Evolutionary conservation across 2,329 filamentous ascomycete species (phyloP).

Genomic region (Botrytis deweyae): DNA sequence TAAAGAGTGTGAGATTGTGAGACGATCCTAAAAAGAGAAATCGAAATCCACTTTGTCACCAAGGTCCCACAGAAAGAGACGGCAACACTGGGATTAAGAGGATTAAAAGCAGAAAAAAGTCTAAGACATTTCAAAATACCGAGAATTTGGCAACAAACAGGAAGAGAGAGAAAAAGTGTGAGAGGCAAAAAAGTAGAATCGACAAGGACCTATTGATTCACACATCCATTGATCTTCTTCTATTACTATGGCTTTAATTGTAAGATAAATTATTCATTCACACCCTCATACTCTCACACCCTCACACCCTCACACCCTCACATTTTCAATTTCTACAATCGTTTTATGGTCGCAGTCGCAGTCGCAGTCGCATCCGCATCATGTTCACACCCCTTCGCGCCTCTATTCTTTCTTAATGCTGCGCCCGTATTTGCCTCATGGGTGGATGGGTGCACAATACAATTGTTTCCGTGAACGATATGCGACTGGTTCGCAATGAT

Average conservation of each 20-base stretch:
- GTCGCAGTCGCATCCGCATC: not conserved
- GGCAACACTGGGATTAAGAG: not conserved
- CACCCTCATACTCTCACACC: conserved; percentile 20
- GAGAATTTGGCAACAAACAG: conserved; percentile 1
- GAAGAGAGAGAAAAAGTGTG: not conserved
- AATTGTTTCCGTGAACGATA: not conserved
- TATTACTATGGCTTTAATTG: conserved; percentile 39
- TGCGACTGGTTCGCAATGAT: conserved; percentile 4
- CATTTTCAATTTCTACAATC: not conserved
- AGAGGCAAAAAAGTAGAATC: not conserved
- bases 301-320: conserved; percentile 21
- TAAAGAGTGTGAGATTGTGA: not conserved
- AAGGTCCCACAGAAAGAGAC: conserved; percentile 11
- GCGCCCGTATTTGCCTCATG: conserved; percentile 11
- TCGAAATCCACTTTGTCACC: not conserved
- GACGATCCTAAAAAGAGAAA: not conserved
- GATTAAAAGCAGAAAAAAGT: not conserved
- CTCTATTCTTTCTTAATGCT: not conserved
- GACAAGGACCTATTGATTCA: not conserved
- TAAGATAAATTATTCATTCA: conserved; percentile 30
- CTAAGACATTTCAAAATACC: conserved; percentile 7
- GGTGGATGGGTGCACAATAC: not conserved
- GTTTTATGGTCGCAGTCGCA: not conserved
- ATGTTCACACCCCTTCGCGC: conserved; percentile 18
- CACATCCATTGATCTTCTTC: not conserved